These are phyloP conservation scores for Colletotrichum gloeosporioides DNA, from an alignment of 2,329 filamentous ascomycete genomes.

Conservation along the genomic window DNA sequence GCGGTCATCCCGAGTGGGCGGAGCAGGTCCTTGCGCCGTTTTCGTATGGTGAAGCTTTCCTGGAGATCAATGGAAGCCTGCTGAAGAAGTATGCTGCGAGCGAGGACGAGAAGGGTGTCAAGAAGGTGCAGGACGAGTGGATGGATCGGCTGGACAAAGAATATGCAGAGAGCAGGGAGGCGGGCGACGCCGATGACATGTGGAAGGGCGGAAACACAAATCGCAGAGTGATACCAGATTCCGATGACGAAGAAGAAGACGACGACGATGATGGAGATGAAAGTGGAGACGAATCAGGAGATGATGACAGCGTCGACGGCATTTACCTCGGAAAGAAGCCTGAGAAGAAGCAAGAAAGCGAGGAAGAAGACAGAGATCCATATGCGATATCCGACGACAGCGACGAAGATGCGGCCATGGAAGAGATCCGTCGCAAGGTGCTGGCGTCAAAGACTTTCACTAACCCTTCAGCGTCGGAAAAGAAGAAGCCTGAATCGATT, in stretches of 20 bases:
- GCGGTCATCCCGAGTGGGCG: constrained; percentile 90
- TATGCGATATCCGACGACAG: constrained; percentile 81
- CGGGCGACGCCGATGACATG: constrained; percentile 72
- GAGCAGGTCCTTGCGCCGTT: constrained; percentile 83
- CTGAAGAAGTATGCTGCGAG: constrained; percentile 87
- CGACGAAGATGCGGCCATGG: constrained; percentile 87
- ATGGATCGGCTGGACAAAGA: constrained; percentile 88
- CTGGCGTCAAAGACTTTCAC: constrained; percentile 89
- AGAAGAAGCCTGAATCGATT: constrained; percentile 69
- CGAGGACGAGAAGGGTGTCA: constrained; percentile 79
- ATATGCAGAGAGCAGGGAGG: constrained; percentile 79
- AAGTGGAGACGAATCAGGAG: constrained; percentile 48
- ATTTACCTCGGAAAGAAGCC: constrained; percentile 67
- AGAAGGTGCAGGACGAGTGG: constrained; percentile 86
- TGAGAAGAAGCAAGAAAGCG: constrained; percentile 35
- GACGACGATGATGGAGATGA: constrained; percentile 51
- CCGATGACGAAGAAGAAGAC: constrained; percentile 61
- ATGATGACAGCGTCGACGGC: constrained; percentile 56
- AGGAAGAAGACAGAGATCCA: constrained; percentile 64
- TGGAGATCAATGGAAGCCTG: constrained; percentile 87
- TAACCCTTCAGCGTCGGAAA: constrained; percentile 53
- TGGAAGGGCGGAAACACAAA: constrained; percentile 95
- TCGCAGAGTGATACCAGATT: constrained; percentile 57
- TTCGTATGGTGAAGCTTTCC: constrained; percentile 84
- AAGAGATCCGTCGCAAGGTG: constrained; percentile 87